Percentiles rank a stretch among this genome's conserved stretches.
These are phyloP conservation scores for Fraxinus sp. DNA, from an alignment of 305 asterid genomes.

Conservation along the genomic window DNA sequence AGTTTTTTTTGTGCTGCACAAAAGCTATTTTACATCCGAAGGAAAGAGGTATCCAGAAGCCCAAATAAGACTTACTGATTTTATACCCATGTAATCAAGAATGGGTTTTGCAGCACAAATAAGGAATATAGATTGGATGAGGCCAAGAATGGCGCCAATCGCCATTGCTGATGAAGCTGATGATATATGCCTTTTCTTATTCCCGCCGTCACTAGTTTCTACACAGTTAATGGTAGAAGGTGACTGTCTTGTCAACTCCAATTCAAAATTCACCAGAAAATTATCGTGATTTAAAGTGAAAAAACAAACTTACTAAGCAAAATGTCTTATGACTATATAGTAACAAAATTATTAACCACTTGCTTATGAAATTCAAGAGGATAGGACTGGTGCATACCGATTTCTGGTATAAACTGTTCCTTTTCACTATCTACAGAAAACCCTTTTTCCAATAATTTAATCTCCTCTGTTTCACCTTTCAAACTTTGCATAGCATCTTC, in stretches of 20 bases:
- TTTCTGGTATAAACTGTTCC: conserved; percentile 40
- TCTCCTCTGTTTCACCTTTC: conserved; percentile 15
- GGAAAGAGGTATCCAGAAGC: not conserved
- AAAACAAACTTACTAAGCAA: not conserved
- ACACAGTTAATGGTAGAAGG: conserved; percentile 2
- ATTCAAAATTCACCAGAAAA: conserved; percentile 5
- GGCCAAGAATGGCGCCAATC: conserved; percentile 46
- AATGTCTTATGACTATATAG: not conserved
- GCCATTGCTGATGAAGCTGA: conserved; percentile 59
- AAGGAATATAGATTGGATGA: conserved; percentile 38
- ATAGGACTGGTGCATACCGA: conserved; percentile 23
- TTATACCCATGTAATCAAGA: conserved; percentile 42
- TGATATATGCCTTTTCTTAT: conserved; percentile 36
- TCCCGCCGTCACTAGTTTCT: conserved; percentile 12
- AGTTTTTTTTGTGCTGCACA: not conserved
- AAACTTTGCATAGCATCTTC: conserved; percentile 44
- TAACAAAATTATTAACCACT: not conserved
- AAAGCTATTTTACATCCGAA: not conserved
- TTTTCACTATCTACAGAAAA: conserved; percentile 30
- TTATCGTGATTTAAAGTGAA: not conserved
- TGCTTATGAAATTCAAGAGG: not conserved
- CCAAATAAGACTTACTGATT: conserved; percentile 32
- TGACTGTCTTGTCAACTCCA: conserved; percentile 20
- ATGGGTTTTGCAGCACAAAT: conserved; percentile 38
- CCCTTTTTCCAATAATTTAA: conserved; percentile 27